phyloP scores from a whole-genome alignment of 1,284 basidiomycete species.

The Cryptococcus maquisensis region DNA sequence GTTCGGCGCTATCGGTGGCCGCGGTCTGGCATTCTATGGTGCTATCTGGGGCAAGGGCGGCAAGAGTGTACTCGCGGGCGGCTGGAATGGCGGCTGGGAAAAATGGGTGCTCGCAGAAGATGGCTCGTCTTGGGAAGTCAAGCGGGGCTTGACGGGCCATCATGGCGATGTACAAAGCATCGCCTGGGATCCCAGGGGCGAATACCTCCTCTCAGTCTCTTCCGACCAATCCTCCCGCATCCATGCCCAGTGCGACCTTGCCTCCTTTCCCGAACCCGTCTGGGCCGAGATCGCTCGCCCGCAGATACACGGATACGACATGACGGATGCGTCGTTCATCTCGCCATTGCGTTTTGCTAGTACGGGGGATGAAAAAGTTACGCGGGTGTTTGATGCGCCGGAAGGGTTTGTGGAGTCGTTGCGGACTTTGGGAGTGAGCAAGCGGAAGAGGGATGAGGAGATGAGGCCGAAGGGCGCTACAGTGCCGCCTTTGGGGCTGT shows the following conservation, averaged over 20 bases:
- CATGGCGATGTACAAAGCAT: slow-evolving; percentile 69
- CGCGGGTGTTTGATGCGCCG: slow-evolving; percentile 84
- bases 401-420: slow-evolving; percentile 65
- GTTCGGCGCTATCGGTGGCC: slow-evolving; percentile 87
- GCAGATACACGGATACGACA: slow-evolving; percentile 91
- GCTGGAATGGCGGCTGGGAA: slow-evolving; percentile 88
- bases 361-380: slow-evolving; percentile 88
- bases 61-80: slow-evolving; percentile 70
- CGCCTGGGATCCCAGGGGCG: slow-evolving; percentile 76
- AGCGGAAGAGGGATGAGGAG: slow-evolving; percentile 8
- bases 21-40: slow-evolving; percentile 83
- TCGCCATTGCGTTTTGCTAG: slow-evolving; percentile 72
- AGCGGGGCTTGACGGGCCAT: slow-evolving; percentile 76
- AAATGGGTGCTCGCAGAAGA: slow-evolving; percentile 59
- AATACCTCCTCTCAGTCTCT: slow-evolving; percentile 75
- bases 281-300: slow-evolving; percentile 90
- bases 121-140: slow-evolving; percentile 61
- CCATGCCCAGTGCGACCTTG: slow-evolving; percentile 57
- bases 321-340: slow-evolving; percentile 74
- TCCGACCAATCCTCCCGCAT: slow-evolving; percentile 85
- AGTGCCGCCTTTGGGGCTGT: slow-evolving; percentile 70
- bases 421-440: slow-evolving; percentile 48
- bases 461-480: slow-evolving; percentile 55
- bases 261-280: slow-evolving; percentile 17
- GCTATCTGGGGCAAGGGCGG: slow-evolving; percentile 61